Evolutionary conservation across 1,284 basidiomycete genomes (phyloP).

Genomic region (Moniliella sp.): DNA sequence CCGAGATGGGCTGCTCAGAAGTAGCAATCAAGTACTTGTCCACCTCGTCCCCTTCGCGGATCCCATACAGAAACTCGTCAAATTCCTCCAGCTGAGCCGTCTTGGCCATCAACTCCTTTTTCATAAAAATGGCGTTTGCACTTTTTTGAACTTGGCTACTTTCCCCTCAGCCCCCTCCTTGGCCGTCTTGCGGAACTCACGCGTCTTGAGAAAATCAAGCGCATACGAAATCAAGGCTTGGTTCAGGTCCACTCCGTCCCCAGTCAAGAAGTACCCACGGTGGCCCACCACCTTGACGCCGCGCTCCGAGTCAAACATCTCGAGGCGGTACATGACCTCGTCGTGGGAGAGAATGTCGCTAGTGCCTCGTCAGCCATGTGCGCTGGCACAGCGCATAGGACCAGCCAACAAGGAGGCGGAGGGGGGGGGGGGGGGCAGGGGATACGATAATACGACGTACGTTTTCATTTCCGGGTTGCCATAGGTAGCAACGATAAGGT

Average conservation of each 20-base stretch:
- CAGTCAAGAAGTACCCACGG: constrained; percentile 81
- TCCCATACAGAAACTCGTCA: constrained; percentile 94
- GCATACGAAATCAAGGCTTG: constrained; percentile 85
- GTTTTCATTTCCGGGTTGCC: constrained; percentile 39
- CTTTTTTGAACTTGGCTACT: constrained; percentile 63
- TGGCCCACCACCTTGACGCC: constrained; percentile 74
- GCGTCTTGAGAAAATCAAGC: constrained; percentile 89
- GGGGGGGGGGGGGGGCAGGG: no score
- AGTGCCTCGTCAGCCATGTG: no score
- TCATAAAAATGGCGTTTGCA: constrained; percentile 97
- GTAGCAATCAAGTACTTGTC: constrained; percentile 98
- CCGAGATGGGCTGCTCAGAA: constrained; percentile 92
- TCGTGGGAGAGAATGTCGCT: constrained; percentile 80
- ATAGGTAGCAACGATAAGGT: constrained; percentile 56
- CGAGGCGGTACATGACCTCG: constrained; percentile 75
- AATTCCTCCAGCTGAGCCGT: constrained; percentile 94
- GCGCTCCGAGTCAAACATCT: constrained; percentile 86
- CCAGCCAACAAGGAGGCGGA: no score
- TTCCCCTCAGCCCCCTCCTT: no score
- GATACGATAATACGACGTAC: no score
- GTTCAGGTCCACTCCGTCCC: constrained; percentile 88
- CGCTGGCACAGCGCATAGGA: no score
- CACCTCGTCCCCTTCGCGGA: constrained; percentile 58
- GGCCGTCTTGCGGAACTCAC: no score
- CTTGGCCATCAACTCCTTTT: constrained; percentile 86